Conservation (phyloP, 192 early-diverging fungal species). For the Allomyces macrogynus region DNA sequence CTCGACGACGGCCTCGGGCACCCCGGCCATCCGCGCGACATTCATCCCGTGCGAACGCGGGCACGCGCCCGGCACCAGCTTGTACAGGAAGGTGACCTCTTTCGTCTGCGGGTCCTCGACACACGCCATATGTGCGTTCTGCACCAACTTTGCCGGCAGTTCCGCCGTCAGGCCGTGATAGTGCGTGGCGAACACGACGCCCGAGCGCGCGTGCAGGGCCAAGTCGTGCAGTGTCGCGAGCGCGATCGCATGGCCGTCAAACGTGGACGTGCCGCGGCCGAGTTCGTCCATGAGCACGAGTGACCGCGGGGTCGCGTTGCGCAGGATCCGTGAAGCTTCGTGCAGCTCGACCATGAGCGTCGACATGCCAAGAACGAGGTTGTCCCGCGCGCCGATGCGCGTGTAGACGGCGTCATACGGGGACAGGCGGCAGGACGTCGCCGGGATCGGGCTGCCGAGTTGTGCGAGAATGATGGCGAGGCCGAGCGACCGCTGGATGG, state of each 20-base stretch:
- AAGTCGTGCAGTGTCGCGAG: conserved; percentile 74
- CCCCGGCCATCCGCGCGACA: conserved; percentile 88
- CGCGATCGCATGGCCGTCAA: conserved; percentile 93
- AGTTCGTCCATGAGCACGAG: conserved; percentile 95
- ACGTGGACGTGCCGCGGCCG: conserved; percentile 88
- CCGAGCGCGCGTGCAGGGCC: conserved; percentile 55
- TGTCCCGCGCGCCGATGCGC: conserved; percentile 94
- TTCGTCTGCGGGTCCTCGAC: conserved; percentile 56
- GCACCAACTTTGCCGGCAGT: too few relatives aligned
- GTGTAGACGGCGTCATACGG: conserved; percentile 91
- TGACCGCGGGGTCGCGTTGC: conserved; percentile 70
- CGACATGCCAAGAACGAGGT: conserved; percentile 77
- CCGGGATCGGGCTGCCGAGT: conserved; percentile 86
- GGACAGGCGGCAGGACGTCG: conserved; percentile 42
- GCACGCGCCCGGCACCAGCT: conserved; percentile 60
- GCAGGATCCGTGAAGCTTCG: conserved; percentile 81
- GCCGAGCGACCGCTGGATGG: conserved; percentile 68
- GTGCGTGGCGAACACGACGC: conserved; percentile 91
- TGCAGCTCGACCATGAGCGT: conserved; percentile 94
- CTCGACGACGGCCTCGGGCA: conserved; percentile 48
- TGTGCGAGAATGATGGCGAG: conserved; percentile 91
- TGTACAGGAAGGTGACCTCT: conserved; percentile 90
- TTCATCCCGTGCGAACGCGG: conserved; percentile 96
- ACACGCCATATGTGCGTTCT: conserved; percentile 17
- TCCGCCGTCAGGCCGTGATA: conserved; percentile 28